phyloP scores from a whole-genome alignment of 2,329 filamentous ascomycete species.

The Endothia cerciana region DNA sequence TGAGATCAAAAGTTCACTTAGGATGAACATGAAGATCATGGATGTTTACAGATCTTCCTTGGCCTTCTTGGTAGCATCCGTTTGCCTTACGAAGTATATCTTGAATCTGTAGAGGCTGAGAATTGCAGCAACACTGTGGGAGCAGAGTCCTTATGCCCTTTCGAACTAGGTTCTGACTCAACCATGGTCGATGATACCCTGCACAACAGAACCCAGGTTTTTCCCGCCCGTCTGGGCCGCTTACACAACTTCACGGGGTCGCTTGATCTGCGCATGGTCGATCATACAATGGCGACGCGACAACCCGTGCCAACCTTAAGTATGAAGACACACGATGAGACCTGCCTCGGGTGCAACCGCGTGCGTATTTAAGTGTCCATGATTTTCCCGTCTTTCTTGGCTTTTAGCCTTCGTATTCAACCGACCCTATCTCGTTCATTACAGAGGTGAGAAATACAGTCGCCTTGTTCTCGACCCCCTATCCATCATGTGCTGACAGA shows the following conservation, averaged over 20 bases:
- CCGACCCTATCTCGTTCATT: conserved; percentile 15
- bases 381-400: not conserved
- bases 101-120: not conserved
- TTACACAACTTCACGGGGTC: not conserved
- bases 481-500: not conserved
- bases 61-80: not conserved
- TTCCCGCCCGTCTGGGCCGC: not conserved
- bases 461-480: not conserved
- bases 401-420: not conserved
- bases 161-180: not conserved
- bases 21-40: not conserved
- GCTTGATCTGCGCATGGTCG: conserved; percentile 9
- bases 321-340: not conserved
- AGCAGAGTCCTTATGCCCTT: not conserved
- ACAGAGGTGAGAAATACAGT: conserved; percentile 15
- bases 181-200: not conserved
- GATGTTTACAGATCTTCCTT: not conserved
- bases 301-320: not conserved
- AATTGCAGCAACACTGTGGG: not conserved
- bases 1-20: not conserved
- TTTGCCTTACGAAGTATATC: not conserved
- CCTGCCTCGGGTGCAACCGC: not conserved
- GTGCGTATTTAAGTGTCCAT: conserved; percentile 11
- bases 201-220: not conserved
- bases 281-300: conserved; percentile 22